Conservation (phyloP, 1,284 basidiomycete genomes). For the Pseudozyma pruni region DNA sequence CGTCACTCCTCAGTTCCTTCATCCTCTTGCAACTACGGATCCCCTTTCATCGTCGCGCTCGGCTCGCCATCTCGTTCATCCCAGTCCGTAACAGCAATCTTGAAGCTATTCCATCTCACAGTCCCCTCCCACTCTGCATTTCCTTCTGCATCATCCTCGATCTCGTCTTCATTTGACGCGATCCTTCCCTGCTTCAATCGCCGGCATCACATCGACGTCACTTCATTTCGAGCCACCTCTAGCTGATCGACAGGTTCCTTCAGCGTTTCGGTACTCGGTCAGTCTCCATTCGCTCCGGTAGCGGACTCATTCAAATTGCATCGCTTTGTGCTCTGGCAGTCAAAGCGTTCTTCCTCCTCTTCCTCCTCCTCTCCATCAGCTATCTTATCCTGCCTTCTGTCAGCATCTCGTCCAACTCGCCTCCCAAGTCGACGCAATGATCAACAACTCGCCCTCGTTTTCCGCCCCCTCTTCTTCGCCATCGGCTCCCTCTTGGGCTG, state of each 20-base stretch:
- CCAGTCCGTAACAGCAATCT: conserved; percentile 4
- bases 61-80: conserved; percentile 23
- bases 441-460: conserved; percentile 31
- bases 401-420: background rate
- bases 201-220: conserved; percentile 22
- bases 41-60: conserved; percentile 14
- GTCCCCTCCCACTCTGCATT: conserved; percentile 1
- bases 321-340: conserved; percentile 39
- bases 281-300: conserved; percentile 28
- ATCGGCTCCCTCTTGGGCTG: conserved; percentile 12
- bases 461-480: conserved; percentile 32
- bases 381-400: background rate
- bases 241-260: conserved; percentile 39
- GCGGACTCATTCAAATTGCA: background rate
- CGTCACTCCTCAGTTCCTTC: background rate
- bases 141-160: conserved; percentile 4
- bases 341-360: conserved; percentile 6
- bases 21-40: conserved; percentile 15
- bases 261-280: conserved; percentile 1
- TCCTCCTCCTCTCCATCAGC: background rate
- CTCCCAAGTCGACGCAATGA: conserved; percentile 12
- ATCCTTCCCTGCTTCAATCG: conserved; percentile 12
- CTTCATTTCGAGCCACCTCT: background rate
- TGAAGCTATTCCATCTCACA: conserved; percentile 4
- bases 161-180: background rate